phyloP scores from a whole-genome alignment of 1,284 basidiomycete genomes.

The Stereum hirsutum region DNA sequence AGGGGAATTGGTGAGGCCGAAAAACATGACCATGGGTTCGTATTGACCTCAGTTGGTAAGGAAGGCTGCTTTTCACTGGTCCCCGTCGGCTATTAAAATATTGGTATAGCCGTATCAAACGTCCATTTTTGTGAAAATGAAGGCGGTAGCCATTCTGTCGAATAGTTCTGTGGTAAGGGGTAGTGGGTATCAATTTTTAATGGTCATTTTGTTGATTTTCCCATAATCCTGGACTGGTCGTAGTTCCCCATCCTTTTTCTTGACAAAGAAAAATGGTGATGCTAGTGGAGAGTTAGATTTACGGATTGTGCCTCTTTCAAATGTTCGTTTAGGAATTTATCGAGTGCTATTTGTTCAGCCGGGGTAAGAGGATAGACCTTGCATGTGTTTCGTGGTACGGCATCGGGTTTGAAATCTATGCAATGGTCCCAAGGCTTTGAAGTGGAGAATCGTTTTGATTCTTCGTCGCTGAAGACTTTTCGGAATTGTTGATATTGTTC shows the following conservation, averaged over 20 bases:
- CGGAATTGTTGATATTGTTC: not conserved
- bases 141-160: conserved; percentile 9
- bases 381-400: not conserved
- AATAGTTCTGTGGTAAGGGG: conserved; percentile 22
- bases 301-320: conserved; percentile 9
- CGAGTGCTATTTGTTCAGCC: conserved; percentile 12
- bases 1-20: conserved; percentile 23
- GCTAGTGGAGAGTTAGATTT: conserved; percentile 13
- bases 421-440: conserved; percentile 3
- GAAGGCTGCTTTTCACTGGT: conserved; percentile 29
- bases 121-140: conserved; percentile 21
- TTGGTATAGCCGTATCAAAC: conserved; percentile 20
- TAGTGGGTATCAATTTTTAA: conserved; percentile 21
- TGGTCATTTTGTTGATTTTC: conserved; percentile 21
- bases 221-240: conserved; percentile 22
- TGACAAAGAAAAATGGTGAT: conserved; percentile 25
- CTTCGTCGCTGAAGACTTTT: conserved; percentile 2
- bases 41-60: conserved; percentile 24
- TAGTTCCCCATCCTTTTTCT: conserved; percentile 26
- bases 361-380: conserved; percentile 14
- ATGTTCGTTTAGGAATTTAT: conserved; percentile 16
- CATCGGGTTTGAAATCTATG: conserved; percentile 3
- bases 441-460: not conserved
- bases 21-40: conserved; percentile 29
- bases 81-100: conserved; percentile 21